A percentile compares a stretch with the other conserved stretches of the same genome.
Conservation (phyloP, 768 basidiomycete species). For the Postia placenta region DNA sequence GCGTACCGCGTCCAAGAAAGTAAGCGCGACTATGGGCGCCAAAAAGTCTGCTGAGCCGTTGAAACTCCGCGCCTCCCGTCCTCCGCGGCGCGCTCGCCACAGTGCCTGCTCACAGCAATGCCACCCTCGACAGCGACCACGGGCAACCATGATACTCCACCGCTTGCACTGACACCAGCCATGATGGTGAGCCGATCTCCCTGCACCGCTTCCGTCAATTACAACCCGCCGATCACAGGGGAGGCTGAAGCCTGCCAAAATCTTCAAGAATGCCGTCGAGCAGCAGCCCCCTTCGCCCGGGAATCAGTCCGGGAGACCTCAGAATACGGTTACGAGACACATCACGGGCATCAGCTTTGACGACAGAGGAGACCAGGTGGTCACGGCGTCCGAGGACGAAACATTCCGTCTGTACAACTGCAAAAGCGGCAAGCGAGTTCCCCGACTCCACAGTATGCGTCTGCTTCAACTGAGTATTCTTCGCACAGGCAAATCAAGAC, state of each 20-base stretch:
- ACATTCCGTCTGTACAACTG: conserved; percentile 85
- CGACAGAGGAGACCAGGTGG: conserved; percentile 77
- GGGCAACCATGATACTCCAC: conserved; percentile 6
- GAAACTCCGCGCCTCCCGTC: conserved; percentile 44
- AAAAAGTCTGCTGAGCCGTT: conserved; percentile 24
- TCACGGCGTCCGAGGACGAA: conserved; percentile 91
- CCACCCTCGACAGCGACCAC: conserved; percentile 12
- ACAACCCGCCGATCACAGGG: conserved; percentile 33
- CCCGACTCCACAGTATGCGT: conserved; percentile 10
- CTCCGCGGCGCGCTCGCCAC: conserved; percentile 4
- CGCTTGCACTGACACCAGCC: conserved; percentile 19
- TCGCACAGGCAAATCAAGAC: conserved; percentile 61
- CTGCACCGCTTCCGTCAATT: background rate
- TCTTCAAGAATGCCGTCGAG: conserved; percentile 78
- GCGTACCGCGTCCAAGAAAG: conserved; percentile 13
- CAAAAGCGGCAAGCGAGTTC: conserved; percentile 88
- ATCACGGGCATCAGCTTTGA: conserved; percentile 91
- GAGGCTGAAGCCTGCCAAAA: conserved; percentile 83
- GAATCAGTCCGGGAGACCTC: conserved; percentile 24
- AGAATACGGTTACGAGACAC: conserved; percentile 49
- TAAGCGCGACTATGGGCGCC: conserved; percentile 3
- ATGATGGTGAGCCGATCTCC: conserved; percentile 26
- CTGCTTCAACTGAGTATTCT: conserved; percentile 23
- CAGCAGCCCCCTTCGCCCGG: conserved; percentile 41
- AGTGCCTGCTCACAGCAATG: conserved; percentile 7